Conservation (phyloP, 306 rosid genomes). For the Cicer pinnatifidum region DNA sequence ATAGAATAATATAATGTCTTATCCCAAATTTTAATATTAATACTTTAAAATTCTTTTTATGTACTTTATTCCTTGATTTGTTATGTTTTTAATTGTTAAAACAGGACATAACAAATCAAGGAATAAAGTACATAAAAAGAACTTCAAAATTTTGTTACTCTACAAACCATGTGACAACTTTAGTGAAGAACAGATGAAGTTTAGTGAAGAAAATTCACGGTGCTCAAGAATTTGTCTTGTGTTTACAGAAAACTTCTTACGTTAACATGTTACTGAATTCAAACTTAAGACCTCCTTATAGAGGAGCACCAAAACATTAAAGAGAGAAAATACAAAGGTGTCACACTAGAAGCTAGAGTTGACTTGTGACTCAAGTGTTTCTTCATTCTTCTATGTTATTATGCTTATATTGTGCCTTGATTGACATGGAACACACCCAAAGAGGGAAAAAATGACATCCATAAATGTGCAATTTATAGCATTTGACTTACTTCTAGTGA, state of each 20-base stretch:
- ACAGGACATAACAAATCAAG: not conserved
- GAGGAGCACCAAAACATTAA: not conserved
- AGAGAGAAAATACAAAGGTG: conserved; percentile 3
- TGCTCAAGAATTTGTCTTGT: not conserved
- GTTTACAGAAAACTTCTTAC: not conserved
- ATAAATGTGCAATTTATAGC: conserved; percentile 16
- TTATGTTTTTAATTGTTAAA: not conserved
- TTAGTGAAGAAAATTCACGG: not conserved
- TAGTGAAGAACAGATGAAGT: not conserved
- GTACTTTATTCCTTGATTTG: no score
- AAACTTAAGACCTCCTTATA: not conserved
- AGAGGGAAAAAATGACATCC: not conserved
- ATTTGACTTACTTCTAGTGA: conserved; percentile 73
- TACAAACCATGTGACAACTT: not conserved
- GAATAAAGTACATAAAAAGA: not conserved
- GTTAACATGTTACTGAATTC: not conserved
- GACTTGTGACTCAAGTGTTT: not conserved
- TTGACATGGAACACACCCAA: conserved; percentile 4
- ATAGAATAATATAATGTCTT: conserved; percentile 32
- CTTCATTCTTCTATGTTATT: not conserved
- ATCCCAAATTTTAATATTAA: not conserved
- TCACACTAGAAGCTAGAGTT: not conserved
- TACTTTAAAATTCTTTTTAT: no score
- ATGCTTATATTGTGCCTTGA: not conserved
- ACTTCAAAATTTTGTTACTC: not conserved